Conservation (phyloP, 1,139 yeast species). For the Kodamaea suecica region DNA sequence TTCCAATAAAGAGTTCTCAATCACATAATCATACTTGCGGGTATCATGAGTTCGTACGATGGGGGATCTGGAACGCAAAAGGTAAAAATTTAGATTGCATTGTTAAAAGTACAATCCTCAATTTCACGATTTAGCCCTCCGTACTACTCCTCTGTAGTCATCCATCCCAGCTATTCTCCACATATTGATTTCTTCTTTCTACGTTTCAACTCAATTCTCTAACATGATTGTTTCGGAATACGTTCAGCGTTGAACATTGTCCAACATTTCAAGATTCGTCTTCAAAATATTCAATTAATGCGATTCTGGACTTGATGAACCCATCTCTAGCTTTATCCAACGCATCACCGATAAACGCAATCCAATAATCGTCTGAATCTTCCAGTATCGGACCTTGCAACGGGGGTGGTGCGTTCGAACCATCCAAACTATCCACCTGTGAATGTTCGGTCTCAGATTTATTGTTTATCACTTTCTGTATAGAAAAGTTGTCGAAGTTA, state of each 20-base stretch:
- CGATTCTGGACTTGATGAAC: conserved; percentile 53
- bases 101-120: too few species aligned
- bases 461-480: conserved; percentile 2
- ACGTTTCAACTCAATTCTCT: too few species aligned
- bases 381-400: conserved; percentile 9
- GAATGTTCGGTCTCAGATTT: conserved; percentile 2
- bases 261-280: conserved; percentile 27
- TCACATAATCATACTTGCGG: too few species aligned
- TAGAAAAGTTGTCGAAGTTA: conserved; percentile 43
- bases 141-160: too few species aligned
- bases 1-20: too few species aligned
- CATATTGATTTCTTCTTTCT: too few species aligned
- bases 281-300: conserved; percentile 58
- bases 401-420: not conserved
- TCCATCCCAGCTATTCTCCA: not conserved
- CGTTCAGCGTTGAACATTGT: too few species aligned
- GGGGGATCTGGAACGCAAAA: too few species aligned
- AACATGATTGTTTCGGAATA: too few species aligned
- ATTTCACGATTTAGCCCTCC: too few species aligned
- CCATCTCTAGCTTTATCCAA: conserved; percentile 55
- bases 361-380: conserved; percentile 45
- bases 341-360: conserved; percentile 51
- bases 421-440: not conserved
- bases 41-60: too few species aligned
- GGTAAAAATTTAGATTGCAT: too few species aligned